Evolutionary conservation across 2,329 filamentous ascomycete genomes (phyloP).

Genomic region (Aspergillus persii): DNA sequence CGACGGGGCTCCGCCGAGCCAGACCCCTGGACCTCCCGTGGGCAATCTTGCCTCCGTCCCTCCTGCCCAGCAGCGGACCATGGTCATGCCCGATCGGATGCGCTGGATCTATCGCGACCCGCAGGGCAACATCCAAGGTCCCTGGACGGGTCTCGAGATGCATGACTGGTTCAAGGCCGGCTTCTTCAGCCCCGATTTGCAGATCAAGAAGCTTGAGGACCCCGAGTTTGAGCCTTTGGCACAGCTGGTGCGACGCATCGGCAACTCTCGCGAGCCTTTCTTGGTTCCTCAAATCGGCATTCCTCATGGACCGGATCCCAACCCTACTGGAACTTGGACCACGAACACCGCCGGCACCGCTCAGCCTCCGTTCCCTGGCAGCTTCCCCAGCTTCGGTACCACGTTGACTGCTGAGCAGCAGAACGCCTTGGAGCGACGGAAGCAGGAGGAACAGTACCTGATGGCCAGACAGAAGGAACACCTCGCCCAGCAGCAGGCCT

Average conservation of each 20-base stretch:
- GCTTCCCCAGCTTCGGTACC: constrained; percentile 94
- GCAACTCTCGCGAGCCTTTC: constrained; percentile 96
- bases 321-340: constrained; percentile 48
- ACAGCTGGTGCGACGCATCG: constrained; percentile 90
- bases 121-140: constrained; percentile 85
- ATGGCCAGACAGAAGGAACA: constrained; percentile 96
- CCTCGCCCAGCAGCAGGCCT: constrained; percentile 80
- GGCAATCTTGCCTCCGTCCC: constrained; percentile 63
- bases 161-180: constrained; percentile 99
- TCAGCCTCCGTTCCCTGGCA: constrained; percentile 84
- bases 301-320: constrained; percentile 73
- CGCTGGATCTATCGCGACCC: constrained; percentile 98
- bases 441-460: constrained; percentile 96
- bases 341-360: constrained; percentile 58
- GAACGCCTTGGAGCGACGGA: constrained; percentile 91
- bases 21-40: constrained; percentile 34
- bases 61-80: constrained; percentile 70
- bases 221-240: constrained; percentile 91
- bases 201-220: constrained; percentile 94
- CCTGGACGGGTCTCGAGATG: constrained; percentile 97
- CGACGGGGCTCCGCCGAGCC: constrained; percentile 31
- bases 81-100: constrained; percentile 99
- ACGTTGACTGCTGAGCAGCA: constrained; percentile 97
- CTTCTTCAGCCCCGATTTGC: constrained; percentile 91
- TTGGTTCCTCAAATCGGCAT: constrained; percentile 96